Evolutionary conservation across 1,284 basidiomycete species (phyloP), one percentile per base, ranked within the genome.

Genomic region (Phylloboletellus chloephorus): DNA sequence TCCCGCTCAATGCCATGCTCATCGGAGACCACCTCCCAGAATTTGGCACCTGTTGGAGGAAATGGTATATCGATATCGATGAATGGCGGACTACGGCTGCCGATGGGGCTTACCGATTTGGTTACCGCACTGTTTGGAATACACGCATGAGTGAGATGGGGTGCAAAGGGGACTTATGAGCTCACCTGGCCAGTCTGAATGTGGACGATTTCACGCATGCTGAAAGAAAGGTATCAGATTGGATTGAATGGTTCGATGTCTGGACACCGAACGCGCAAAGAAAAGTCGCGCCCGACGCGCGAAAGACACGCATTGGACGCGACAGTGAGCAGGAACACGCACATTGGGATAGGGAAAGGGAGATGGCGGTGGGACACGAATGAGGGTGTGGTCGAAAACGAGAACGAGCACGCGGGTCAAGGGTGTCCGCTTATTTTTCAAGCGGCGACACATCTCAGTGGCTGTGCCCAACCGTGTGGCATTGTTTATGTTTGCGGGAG

Each of bases 21-120:
- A 67, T 97, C 92, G 47, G 91, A 94, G 63, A 98, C 82, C 57
- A 91, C 92, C 69, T 88, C 92, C 94, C 92, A 97, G 83, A 98
- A 97, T 72, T 96, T 96, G 76, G 90, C 88, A 85, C 88, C 87
- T 88, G 50, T 19, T 53, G 42, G 26, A 38, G 19, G 42, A 43
- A 44, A 43, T n/a, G n/a, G n/a, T n/a, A n/a, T n/a, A n/a, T 40
- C 21, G 37, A 37, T 20, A 40, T 43, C 21, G 22, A 44, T 41
- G 46, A 46, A 37, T 49, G 43, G n/a, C 21, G 8, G 11, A 26
- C 10, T 15, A 21, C 20, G 34, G 12, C 26, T 13, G 39, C 38
- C 42, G 44, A 56, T 46, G 48, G 49, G 50, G 56, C 76, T 50
- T 57, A 89, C 90, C 90, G 63, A 95, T 94, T 75, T 95, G 91